Evolutionary conservation across 345 rosid genomes (phyloP).

Genomic region (Aquilaria sinensis): DNA sequence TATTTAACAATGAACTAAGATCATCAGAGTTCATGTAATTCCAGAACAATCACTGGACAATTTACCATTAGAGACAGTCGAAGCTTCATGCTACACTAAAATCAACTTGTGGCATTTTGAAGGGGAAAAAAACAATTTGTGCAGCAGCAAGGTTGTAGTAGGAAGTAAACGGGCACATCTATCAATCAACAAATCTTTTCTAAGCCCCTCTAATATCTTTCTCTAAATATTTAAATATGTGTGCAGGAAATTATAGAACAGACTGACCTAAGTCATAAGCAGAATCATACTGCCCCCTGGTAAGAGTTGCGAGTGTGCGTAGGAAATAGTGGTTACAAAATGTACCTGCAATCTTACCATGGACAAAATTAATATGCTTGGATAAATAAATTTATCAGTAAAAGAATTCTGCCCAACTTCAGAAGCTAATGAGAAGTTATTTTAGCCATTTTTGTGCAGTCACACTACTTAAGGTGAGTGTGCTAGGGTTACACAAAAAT

Average conservation of each 20-base stretch:
- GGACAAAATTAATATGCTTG: neutral
- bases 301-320: slow-evolving; percentile 56
- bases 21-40: no score
- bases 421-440: neutral
- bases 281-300: slow-evolving; percentile 69
- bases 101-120: neutral
- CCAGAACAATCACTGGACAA: no score
- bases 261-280: slow-evolving; percentile 59
- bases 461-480: no score
- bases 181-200: neutral
- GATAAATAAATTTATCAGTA: neutral
- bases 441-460: no score
- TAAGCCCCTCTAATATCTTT: neutral
- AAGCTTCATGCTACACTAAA: neutral
- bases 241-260: neutral
- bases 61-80: no score
- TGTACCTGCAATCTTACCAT: slow-evolving; percentile 46
- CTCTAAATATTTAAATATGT: neutral
- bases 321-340: slow-evolving; percentile 94
- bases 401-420: neutral
- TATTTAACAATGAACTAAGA: no score
- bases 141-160: no score
- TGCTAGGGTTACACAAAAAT: no score
- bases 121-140: neutral
- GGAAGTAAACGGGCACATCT: neutral